Base-by-base conservation (phyloP, 2,329 filamentous ascomycete genomes). In the Pseudocercospora eumusae region DNA sequence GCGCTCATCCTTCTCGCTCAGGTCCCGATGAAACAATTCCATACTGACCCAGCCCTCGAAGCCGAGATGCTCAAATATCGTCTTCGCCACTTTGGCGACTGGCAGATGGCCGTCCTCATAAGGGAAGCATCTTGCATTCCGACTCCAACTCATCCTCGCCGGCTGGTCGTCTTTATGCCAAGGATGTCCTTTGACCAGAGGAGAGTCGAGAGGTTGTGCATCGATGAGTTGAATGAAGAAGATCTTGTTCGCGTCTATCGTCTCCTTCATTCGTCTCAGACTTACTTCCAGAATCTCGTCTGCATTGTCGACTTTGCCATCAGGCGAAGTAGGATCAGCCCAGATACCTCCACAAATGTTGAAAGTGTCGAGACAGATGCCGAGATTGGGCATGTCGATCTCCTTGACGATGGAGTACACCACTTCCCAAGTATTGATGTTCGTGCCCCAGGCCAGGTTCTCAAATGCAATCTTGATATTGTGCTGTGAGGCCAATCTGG, bases 201-300 rank as follows among this genome's bases (percentile, higher is more conserved):
- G 88, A 10, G 76, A 69, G 0, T 74, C 69, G 3, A 92, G 79
- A 3, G 82, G 79, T 73, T 91, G 88, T 0, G 86, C 90, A 70
- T 93, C 89, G 4, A 90, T 89, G 8, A 92, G 81, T 71, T 93
- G 90, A 0, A 93, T 79, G 69, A 90, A 90, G 70, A 92, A 91
- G 0, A 93, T 80, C 72, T 89, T 91, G 33, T 76, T 73, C 0
- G 83, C 78, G 63, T 90, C 84, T 4, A 92, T 76, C 0, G 76
- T 77, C 1, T 77, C 66, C 0, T 85, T 74, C 6, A 91, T 76
- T 5, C 81, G 76, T 27, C 77, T 73, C 49, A 91, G 75, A 0
- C 86, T 88, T 1, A 77, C 75, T 9, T 75, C 72, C 0, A 89
- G 79, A 0, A 79, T 82, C 2, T 77, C 75, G 2, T 88, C 84